Evolutionary conservation across 2,329 filamentous ascomycete species (phyloP).

Genomic region (Fusarium sublunatum): DNA sequence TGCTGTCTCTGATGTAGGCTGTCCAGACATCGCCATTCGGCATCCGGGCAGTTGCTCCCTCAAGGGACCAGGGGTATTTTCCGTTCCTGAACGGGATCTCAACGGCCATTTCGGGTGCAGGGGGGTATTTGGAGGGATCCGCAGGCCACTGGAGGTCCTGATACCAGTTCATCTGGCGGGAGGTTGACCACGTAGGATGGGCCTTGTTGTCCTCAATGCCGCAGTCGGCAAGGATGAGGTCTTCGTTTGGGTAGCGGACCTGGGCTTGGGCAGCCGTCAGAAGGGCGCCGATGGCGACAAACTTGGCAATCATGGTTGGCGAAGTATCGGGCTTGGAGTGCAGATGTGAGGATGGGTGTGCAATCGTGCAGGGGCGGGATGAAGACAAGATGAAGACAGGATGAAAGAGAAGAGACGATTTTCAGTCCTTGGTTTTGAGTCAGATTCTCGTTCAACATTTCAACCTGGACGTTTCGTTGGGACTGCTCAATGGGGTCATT

Average conservation of each 20-base stretch:
- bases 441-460: too few species aligned
- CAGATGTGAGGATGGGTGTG: not conserved
- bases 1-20: conserved; percentile 56
- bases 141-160: conserved; percentile 53
- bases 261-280: conserved; percentile 39
- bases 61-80: conserved; percentile 54
- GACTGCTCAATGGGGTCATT: not conserved
- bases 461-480: conserved; percentile 8
- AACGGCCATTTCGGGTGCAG: conserved; percentile 53
- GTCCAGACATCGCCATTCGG: conserved; percentile 56
- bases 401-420: not conserved
- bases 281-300: conserved; percentile 43
- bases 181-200: conserved; percentile 56
- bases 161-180: conserved; percentile 59
- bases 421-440: not conserved
- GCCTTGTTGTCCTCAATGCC: conserved; percentile 57
- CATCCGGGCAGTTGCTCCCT: conserved; percentile 53
- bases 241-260: conserved; percentile 48
- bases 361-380: not conserved
- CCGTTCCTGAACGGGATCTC: conserved; percentile 55
- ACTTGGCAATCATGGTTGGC: conserved; percentile 44
- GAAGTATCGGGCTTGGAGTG: not conserved
- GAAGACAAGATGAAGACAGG: too few species aligned
- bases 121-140: conserved; percentile 50
- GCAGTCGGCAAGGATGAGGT: conserved; percentile 57